Base-by-base conservation (phyloP, 2,329 filamentous ascomycete species). In the Elsinoe arachidis region DNA sequence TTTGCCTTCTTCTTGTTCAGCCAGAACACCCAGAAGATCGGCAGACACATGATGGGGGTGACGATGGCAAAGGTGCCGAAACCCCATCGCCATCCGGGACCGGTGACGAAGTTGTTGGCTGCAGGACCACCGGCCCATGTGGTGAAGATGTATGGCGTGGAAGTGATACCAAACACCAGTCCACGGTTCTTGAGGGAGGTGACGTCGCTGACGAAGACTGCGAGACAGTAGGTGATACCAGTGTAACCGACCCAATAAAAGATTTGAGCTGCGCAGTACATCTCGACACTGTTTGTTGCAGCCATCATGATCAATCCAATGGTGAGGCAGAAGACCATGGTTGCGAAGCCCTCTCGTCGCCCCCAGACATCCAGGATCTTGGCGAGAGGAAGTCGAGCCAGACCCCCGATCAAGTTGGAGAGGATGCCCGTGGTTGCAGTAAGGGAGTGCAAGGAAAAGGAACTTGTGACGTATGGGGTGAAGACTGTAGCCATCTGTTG, bases 401-500 rank as follows among this genome's bases (percentile, higher is more conserved):
- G 52, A 47, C 61, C 62, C n/a, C 63, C 63, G 17, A 64, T 63
- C 39, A 64, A 61, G n/a, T 51, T 59, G 10, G 56, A 35, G 34
- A 64, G 46, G 4, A 60, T 62, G 17, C 60, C 64, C 17, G 65
- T 69, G 1, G 70, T 67, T 0, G 69, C 69, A 23, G 69, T 67
- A 12, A 73, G 63, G 12, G 66, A 69, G 56, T 71, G 70, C 17
- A 55, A 60, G 11, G 58, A 56, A 51, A 74, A 74, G 0, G 56
- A 60, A n/a, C 68, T 71, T 2, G 70, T 71, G 57, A 78, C 75
- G 58, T 69, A 74, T 2, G 68, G 67, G 7, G 68, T 69, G 46
- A 73, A 62, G 17, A 73, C 70, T 41, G 67, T 64, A 37, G 74
- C 72, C 46, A 74, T 70, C 51, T 69, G 65, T 30, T 75, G 76